Evolutionary conservation across 2,329 filamentous ascomycete species (phyloP).

Genomic region (Aspergillus viridinutans): DNA sequence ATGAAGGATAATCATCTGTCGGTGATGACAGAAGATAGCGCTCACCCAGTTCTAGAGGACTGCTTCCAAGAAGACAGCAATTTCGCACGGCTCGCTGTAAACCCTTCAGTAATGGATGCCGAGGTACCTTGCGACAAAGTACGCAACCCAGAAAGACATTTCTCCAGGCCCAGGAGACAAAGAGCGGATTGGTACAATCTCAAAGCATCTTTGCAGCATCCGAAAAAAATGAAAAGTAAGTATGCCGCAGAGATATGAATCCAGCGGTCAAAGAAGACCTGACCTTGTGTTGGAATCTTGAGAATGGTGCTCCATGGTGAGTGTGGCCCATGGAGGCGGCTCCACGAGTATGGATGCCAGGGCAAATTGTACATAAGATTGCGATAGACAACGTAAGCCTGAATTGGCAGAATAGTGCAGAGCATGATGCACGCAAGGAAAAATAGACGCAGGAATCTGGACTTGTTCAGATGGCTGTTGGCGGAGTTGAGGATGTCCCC

Average conservation of each 20-base stretch:
- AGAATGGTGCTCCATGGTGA: conserved; percentile 50
- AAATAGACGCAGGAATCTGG: conserved; percentile 56
- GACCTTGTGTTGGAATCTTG: conserved; percentile 44
- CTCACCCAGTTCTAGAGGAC: conserved; percentile 15
- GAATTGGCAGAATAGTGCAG: conserved; percentile 51
- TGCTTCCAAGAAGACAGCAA: conserved; percentile 21
- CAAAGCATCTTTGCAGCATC: conserved; percentile 58
- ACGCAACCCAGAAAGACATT: conserved; percentile 25
- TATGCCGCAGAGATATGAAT: conserved; percentile 51
- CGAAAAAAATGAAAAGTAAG: conserved; percentile 60
- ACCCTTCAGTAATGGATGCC: conserved; percentile 15
- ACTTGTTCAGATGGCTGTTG: conserved; percentile 51
- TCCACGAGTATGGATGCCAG: conserved; percentile 51
- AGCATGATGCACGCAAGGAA: conserved; percentile 52
- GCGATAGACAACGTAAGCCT: conserved; percentile 47
- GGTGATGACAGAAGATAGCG: not conserved
- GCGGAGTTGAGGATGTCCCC: conserved; percentile 50
- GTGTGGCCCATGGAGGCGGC: conserved; percentile 45
- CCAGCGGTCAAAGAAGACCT: conserved; percentile 54
- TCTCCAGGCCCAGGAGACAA: conserved; percentile 38
- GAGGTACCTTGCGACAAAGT: conserved; percentile 11
- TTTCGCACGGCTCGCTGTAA: conserved; percentile 25
- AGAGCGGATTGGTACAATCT: conserved; percentile 50
- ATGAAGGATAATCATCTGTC: not conserved
- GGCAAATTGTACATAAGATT: conserved; percentile 36